Percentiles rank a stretch among this genome's conserved stretches.
Conservation (phyloP, 306 rosid species). For the Cyamopsis tetragonoloba region DNA sequence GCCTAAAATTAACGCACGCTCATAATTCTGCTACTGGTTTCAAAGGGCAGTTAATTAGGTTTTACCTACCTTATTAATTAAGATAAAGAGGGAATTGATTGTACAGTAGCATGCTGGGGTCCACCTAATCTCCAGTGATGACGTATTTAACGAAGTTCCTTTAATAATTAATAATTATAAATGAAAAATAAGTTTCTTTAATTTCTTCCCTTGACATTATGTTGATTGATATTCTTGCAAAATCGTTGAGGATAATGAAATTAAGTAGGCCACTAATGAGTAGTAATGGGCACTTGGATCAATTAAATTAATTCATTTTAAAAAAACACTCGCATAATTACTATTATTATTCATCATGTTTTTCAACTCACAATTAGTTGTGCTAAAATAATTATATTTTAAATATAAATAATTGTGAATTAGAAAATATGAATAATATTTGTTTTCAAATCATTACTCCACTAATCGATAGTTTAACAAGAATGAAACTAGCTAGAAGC, state of each 20-base stretch:
- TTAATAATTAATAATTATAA: too few species aligned
- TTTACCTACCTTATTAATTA: constrained; percentile 30
- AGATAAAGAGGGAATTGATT: constrained; percentile 7
- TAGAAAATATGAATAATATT: too few species aligned
- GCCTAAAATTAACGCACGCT: too few species aligned
- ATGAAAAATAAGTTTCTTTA: too few species aligned
- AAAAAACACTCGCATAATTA: too few species aligned
- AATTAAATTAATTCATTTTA: not conserved
- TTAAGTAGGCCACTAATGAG: not conserved
- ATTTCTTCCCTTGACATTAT: not conserved
- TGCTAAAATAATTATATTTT: too few species aligned
- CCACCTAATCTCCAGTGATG: not conserved
- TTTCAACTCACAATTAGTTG: too few species aligned
- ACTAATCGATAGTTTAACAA: too few species aligned
- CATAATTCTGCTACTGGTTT: constrained; percentile 18
- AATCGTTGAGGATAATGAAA: constrained; percentile 1
- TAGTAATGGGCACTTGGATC: not conserved
- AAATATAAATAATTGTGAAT: too few species aligned
- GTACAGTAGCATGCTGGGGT: constrained; percentile 16
- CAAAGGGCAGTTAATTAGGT: constrained; percentile 29
- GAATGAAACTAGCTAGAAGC: too few species aligned
- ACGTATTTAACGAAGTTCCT: not conserved
- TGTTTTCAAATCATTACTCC: too few species aligned
- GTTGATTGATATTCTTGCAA: constrained; percentile 1
- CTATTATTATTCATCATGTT: too few species aligned